Percentiles rank a stretch among this genome's conserved stretches.
phyloP scores from a whole-genome alignment of 2,329 filamentous ascomycete species.

The Scytalidium sp. region DNA sequence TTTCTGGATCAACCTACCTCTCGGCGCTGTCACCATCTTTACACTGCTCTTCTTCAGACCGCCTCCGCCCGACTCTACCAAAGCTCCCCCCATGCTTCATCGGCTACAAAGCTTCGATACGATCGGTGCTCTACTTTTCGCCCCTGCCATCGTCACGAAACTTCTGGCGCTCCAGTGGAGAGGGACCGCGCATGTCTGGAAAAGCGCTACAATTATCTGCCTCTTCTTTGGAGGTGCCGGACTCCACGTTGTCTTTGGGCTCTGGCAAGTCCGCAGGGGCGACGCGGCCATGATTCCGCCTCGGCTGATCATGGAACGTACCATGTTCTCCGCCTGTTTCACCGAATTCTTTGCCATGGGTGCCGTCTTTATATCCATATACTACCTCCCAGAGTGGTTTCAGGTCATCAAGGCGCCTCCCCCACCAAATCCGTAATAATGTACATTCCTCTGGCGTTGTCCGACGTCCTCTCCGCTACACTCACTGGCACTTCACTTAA shows the following conservation, averaged over 20 bases:
- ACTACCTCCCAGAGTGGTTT: conserved; percentile 29
- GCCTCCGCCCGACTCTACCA: conserved; percentile 24
- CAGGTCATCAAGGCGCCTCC: conserved; percentile 24
- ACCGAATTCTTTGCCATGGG: conserved; percentile 4
- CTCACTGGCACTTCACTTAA: conserved; percentile 17
- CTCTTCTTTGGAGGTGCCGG: conserved; percentile 18
- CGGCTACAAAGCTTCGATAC: conserved; percentile 22
- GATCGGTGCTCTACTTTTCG: conserved; percentile 24
- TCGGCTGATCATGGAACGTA: conserved; percentile 14
- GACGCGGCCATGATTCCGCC: conserved; percentile 23
- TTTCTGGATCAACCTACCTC: conserved; percentile 41
- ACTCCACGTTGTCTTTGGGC: conserved; percentile 18
- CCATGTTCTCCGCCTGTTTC: conserved; percentile 12
- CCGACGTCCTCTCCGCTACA: conserved; percentile 11
- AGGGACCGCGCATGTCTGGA: conserved; percentile 28
- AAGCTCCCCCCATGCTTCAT: background rate
- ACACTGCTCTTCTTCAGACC: conserved; percentile 41
- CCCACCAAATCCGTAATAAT: conserved; percentile 23
- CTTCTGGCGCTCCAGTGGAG: conserved; percentile 33
- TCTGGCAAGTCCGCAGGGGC: conserved; percentile 16
- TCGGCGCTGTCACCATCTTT: conserved; percentile 4
- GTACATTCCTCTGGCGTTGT: conserved; percentile 18
- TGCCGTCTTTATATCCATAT: conserved; percentile 11
- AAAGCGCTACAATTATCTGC: conserved; percentile 26
- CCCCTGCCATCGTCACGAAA: conserved; percentile 21